Evolutionary conservation across 177 flowering plant species (phyloP).

Genomic region (Telopea speciosissima): DNA sequence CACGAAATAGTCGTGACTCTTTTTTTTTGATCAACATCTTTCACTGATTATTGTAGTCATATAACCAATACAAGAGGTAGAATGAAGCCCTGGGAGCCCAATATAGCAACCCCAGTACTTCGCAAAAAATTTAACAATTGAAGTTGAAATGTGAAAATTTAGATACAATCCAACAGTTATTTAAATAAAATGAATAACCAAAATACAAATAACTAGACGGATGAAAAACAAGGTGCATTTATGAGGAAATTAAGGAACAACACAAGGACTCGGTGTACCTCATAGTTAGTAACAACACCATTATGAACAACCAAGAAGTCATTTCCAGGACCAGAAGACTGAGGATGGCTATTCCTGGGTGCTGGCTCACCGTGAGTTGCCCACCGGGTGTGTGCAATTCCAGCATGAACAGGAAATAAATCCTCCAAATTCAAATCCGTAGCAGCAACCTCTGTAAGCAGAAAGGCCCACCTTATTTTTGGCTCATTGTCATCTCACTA

Average conservation of each 20-base stretch:
- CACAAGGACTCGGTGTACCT: conserved; percentile 35
- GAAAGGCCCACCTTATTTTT: neutral
- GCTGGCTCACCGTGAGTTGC: conserved; percentile 99
- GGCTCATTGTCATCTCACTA: neutral
- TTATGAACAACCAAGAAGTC: conserved; percentile 96
- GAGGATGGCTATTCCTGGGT: conserved; percentile 94
- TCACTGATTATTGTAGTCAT: too few species aligned
- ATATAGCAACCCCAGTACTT: too few species aligned
- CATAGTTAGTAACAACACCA: conserved; percentile 86
- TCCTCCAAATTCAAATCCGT: conserved; percentile 74
- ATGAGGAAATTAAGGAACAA: neutral
- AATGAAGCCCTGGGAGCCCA: too few species aligned
- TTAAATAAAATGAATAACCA: too few species aligned
- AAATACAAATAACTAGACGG: too few species aligned
- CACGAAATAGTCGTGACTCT: too few species aligned
- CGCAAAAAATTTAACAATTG: too few species aligned
- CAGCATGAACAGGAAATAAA: conserved; percentile 70
- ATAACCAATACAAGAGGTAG: too few species aligned
- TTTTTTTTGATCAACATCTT: too few species aligned
- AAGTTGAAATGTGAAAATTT: too few species aligned
- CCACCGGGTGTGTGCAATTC: conserved; percentile 99
- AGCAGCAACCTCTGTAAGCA: conserved; percentile 54
- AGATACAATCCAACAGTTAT: too few species aligned
- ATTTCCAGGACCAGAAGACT: conserved; percentile 71
- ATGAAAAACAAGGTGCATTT: too few species aligned